phyloP scores from a whole-genome alignment of 495 filamentous ascomycete species.

The Tuber melanosporum region DNA sequence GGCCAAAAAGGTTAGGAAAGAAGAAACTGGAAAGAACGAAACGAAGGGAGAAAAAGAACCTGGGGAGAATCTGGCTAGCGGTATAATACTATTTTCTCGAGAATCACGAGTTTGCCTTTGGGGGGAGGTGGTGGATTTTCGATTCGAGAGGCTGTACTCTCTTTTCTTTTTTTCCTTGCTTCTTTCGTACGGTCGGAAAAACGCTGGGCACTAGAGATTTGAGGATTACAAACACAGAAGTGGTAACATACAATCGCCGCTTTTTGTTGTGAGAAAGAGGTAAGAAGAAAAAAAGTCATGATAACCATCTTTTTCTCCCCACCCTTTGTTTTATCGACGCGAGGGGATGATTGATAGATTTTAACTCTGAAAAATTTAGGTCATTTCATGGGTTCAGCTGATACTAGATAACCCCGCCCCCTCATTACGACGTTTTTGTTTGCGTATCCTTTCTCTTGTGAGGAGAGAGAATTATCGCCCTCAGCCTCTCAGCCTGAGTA shows the following conservation, averaged over 20 bases:
- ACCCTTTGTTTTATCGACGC: conserved; percentile 5
- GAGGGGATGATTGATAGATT: not conserved
- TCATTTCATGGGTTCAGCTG: conserved; percentile 5
- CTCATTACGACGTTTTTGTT: conserved; percentile 6
- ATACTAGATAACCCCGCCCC: not conserved
- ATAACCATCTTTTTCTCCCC: conserved; percentile 10
- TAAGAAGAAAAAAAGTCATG: conserved; percentile 14
- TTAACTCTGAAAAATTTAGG: conserved; percentile 3
- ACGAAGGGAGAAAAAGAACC: not conserved
- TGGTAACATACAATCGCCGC: conserved; percentile 19
- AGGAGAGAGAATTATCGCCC: not conserved
- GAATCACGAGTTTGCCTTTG: conserved; percentile 2
- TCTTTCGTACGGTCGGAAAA: conserved; percentile 2
- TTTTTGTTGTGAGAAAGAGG: conserved; percentile 7
- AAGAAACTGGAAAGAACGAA: conserved; percentile 15
- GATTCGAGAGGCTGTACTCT: conserved; percentile 27
- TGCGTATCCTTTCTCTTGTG: conserved; percentile 3
- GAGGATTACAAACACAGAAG: conserved; percentile 21
- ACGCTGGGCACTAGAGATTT: conserved; percentile 10
- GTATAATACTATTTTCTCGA: not conserved
- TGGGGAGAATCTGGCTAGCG: not conserved
- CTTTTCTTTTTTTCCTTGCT: conserved; percentile 5
- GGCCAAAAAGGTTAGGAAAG: conserved; percentile 26
- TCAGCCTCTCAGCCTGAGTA: not conserved
- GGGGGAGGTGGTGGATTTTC: conserved; percentile 9